Conservation (phyloP, 2,329 filamentous ascomycete genomes). For the Furcasterigmium furcatum region DNA sequence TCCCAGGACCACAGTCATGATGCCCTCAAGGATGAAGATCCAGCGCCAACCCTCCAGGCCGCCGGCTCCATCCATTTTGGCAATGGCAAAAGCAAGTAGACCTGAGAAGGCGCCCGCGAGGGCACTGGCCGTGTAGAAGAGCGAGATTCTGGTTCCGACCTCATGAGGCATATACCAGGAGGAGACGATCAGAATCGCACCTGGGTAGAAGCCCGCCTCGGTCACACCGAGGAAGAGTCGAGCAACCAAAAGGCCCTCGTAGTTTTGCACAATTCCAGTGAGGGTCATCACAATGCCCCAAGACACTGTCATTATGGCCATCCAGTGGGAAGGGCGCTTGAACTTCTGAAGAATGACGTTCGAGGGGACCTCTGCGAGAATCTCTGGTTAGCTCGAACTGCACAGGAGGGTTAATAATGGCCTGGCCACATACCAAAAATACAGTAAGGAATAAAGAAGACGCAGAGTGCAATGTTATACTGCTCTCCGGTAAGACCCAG, state of each 20-base stretch:
- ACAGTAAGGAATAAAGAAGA: constrained; percentile 18
- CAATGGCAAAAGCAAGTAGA: constrained; percentile 66
- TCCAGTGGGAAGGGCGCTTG: constrained; percentile 65
- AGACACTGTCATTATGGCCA: constrained; percentile 71
- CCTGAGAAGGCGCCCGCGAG: constrained; percentile 76
- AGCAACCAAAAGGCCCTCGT: constrained; percentile 41
- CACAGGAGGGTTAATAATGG: too few relatives aligned
- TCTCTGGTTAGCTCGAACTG: constrained; percentile 72
- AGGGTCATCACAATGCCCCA: constrained; percentile 48
- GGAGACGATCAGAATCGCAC: constrained; percentile 44
- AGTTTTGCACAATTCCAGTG: constrained; percentile 50
- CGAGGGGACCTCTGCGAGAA: constrained; percentile 71
- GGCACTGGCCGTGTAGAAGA: constrained; percentile 82
- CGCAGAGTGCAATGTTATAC: constrained; percentile 65
- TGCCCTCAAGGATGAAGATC: too few relatives aligned
- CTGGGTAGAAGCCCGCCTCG: constrained; percentile 65
- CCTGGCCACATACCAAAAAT: background rate
- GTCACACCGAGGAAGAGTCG: constrained; percentile 60
- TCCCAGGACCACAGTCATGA: constrained; percentile 34
- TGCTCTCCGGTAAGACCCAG: constrained; percentile 59
- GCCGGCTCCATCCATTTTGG: constrained; percentile 64
- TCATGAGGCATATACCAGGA: constrained; percentile 59
- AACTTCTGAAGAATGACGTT: constrained; percentile 75
- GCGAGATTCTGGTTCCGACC: constrained; percentile 54
- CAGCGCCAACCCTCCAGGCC: constrained; percentile 58